These are phyloP conservation scores for Talaromyces sp. DNA, from an alignment of 2,329 filamentous ascomycete species.

Conservation along the genomic window DNA sequence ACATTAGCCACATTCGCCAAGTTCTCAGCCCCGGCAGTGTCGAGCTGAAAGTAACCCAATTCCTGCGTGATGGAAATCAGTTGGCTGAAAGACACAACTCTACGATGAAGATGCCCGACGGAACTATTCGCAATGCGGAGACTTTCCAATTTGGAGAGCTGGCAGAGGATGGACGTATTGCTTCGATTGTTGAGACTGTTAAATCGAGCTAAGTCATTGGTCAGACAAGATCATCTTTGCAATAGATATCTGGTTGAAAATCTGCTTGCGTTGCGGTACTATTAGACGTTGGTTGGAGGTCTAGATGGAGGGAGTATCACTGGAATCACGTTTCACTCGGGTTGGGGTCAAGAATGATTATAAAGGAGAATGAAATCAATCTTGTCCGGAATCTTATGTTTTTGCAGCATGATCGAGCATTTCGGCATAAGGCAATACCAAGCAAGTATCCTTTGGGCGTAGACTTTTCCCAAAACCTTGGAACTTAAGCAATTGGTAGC, in stretches of 20 bases:
- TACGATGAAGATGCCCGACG: constrained; percentile 10
- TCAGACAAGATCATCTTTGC: neutral
- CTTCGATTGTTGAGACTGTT: constrained; percentile 4
- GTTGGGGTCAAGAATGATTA: neutral
- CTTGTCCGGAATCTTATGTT: neutral
- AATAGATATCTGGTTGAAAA: neutral
- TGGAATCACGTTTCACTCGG: neutral
- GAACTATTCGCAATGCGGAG: constrained; percentile 6
- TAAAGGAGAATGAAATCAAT: neutral
- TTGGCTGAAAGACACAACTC: constrained; percentile 12
- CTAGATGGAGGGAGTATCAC: neutral
- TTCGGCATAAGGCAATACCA: neutral
- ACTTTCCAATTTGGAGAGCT: constrained; percentile 13
- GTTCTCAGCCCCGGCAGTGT: neutral
- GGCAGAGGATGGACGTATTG: constrained; percentile 10
- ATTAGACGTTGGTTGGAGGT: neutral
- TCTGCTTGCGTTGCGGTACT: neutral
- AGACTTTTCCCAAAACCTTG: neutral
- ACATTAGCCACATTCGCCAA: constrained; percentile 12
- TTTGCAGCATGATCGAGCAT: neutral
- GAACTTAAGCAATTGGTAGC: neutral
- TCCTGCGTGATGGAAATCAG: constrained; percentile 11
- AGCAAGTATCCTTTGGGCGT: neutral
- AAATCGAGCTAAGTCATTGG: neutral
- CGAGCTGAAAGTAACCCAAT: constrained; percentile 4